Base-by-base conservation (phyloP, 2,329 filamentous ascomycete species). In the Aspergillus udagawae region DNA sequence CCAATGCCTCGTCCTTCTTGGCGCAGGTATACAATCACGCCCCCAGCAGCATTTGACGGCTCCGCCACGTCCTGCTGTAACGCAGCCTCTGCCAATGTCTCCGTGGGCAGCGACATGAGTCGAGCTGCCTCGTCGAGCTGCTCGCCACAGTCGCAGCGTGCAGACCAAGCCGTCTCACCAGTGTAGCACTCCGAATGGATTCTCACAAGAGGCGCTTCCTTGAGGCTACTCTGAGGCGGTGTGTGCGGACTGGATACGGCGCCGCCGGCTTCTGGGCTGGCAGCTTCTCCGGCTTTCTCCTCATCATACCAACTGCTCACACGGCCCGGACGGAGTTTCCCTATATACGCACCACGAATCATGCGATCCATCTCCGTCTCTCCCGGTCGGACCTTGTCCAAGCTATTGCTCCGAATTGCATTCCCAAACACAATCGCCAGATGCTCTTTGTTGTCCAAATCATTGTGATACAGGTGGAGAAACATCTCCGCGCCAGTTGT, bases 181-280 rank as follows among this genome's bases (percentile, higher is more conserved):
- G 94, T 99, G 75, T 99, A 99, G 77, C 94, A 99, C 75, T 99
- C 94, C 3, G 91, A 96, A 74, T 99, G 94, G 70, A 99, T 99
- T 56, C 94, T 85, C 49, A 99, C 93, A 42, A 99, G 80, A 0
- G 94, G 91, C 1, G 88, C 70, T 56, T 74, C 67, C 21, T 63
- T 54, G 28, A 57, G 56, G 51, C 49, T 60, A 41, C 50, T 63
- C 6, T 59, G 50, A 25, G 70, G 52, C n/a, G 67, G 56, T n/a
- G 56, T 41, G 25, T 56, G 51, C 9, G 54, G 51, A 56, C 52
- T 54, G 48, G 53, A 53, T 27, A 59, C 53, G 28, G 58, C 60
- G 14, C 55, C 58, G 14, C 51, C 61, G 9, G 55, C 51, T 49
- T 17, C 52, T 12, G 44, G 47, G 21, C 51, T 41, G 27, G 55